Conservation (phyloP, 2,329 filamentous ascomycete genomes). For the Xylariaceae sp. region DNA sequence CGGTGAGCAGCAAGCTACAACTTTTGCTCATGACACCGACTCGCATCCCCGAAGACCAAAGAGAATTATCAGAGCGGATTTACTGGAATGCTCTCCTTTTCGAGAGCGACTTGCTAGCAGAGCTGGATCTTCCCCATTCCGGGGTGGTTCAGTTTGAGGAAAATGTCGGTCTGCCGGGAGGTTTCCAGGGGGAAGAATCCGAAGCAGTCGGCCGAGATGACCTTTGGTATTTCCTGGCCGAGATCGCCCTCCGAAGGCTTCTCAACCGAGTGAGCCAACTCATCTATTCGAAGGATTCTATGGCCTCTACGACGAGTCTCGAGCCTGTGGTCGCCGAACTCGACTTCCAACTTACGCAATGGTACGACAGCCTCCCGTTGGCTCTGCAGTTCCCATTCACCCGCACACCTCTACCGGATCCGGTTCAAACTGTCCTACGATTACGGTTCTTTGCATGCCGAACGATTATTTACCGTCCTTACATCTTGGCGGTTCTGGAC, state of each 20-base stretch:
- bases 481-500: conserved; percentile 77
- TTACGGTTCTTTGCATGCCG: conserved; percentile 83
- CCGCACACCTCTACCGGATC: conserved; percentile 66
- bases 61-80: conserved; percentile 74
- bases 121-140: conserved; percentile 80
- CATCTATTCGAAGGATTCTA: conserved; percentile 75
- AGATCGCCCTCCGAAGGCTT: conserved; percentile 76
- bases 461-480: conserved; percentile 84
- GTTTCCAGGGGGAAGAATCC: conserved; percentile 72
- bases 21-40: conserved; percentile 74
- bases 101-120: conserved; percentile 77
- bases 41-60: conserved; percentile 69
- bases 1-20: conserved; percentile 80
- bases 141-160: conserved; percentile 84
- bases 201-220: conserved; percentile 72
- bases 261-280: conserved; percentile 79
- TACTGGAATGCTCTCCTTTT: conserved; percentile 85
- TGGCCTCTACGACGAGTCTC: conserved; percentile 71
- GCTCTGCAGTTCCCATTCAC: conserved; percentile 79
- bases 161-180: conserved; percentile 74
- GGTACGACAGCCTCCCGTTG: conserved; percentile 77
- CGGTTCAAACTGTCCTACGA: conserved; percentile 77
- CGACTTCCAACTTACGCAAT: conserved; percentile 80
- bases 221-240: conserved; percentile 83
- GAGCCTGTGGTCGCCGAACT: conserved; percentile 79